phyloP scores from a whole-genome alignment of 139 green algal genomes.

The Chlorella sp. region DNA sequence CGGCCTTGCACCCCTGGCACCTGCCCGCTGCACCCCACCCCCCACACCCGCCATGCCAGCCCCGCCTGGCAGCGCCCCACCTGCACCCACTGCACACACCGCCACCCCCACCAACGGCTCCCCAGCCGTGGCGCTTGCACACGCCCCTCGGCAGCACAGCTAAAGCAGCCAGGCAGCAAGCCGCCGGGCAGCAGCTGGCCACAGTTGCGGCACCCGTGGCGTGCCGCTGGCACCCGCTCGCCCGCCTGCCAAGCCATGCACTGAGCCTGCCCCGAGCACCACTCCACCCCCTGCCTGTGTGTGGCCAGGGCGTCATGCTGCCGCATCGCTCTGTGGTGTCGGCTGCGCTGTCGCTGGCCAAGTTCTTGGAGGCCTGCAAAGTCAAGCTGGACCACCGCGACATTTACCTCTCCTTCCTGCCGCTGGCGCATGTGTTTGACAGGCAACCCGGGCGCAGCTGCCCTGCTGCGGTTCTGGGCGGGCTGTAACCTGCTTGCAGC shows the following conservation, averaged over 20 bases:
- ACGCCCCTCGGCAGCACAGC: background rate
- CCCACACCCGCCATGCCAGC: background rate
- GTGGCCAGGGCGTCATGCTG: constrained; percentile 80
- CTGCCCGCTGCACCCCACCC: background rate
- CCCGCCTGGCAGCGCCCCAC: background rate
- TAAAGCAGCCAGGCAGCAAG: background rate
- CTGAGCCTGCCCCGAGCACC: no score
- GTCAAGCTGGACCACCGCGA: constrained; percentile 46
- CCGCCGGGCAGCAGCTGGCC: background rate
- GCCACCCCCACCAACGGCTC: background rate
- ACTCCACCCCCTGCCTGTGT: background rate
- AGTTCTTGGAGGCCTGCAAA: constrained; percentile 52
- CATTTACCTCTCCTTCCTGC: constrained; percentile 78
- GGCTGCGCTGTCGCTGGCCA: constrained; percentile 53
- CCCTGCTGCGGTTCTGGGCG: no score
- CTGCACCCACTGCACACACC: background rate
- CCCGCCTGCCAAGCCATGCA: no score
- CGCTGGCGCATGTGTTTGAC: constrained; percentile 95
- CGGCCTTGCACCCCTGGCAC: background rate
- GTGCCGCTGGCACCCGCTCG: no score
- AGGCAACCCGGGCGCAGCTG: no score
- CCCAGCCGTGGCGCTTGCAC: background rate
- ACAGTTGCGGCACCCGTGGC: no score
- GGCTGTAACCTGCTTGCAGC: no score
- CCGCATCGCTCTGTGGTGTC: constrained; percentile 70